Conservation (phyloP, 2,329 filamentous ascomycete genomes). For the Didymella segeticola region DNA sequence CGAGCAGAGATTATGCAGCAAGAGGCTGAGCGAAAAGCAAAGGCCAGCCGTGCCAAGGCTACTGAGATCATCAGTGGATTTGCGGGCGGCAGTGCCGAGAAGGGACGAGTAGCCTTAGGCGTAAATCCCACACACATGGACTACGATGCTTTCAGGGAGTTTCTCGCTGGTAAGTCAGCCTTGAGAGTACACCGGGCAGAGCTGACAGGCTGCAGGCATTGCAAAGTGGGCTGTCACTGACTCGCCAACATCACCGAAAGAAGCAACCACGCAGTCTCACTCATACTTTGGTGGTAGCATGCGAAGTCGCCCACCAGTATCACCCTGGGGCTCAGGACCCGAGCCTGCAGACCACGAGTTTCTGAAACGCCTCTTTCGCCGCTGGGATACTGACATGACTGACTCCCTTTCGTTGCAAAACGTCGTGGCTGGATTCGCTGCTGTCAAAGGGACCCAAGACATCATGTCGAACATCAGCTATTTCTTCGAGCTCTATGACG, state of each 20-base stretch:
- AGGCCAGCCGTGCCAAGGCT: conserved; percentile 65
- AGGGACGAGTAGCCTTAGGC: conserved; percentile 85
- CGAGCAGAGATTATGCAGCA: conserved; percentile 74
- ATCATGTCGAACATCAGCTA: conserved; percentile 98
- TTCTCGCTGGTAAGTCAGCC: conserved; percentile 68
- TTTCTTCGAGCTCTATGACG: conserved; percentile 97
- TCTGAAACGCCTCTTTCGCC: conserved; percentile 81
- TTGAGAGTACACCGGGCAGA: neutral
- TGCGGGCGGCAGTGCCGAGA: conserved; percentile 67
- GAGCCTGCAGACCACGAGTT: conserved; percentile 94
- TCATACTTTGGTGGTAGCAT: conserved; percentile 62
- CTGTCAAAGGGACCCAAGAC: conserved; percentile 90
- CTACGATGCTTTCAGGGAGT: conserved; percentile 94
- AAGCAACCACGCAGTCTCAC: conserved; percentile 58
- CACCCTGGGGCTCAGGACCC: conserved; percentile 66
- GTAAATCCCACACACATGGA: conserved; percentile 94
- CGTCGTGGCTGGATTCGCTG: conserved; percentile 87
- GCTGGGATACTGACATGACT: conserved; percentile 82
- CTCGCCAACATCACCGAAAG: conserved; percentile 69
- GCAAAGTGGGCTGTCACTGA: conserved; percentile 94
- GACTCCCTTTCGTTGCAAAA: conserved; percentile 87
- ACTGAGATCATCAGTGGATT: conserved; percentile 58
- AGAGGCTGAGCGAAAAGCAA: conserved; percentile 71
- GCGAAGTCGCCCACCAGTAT: conserved; percentile 51
- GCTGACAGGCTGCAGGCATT: conserved; percentile 61